Base-by-base conservation (phyloP, 202 grass and related monocot genomes). In the Setaria viridis region DNA sequence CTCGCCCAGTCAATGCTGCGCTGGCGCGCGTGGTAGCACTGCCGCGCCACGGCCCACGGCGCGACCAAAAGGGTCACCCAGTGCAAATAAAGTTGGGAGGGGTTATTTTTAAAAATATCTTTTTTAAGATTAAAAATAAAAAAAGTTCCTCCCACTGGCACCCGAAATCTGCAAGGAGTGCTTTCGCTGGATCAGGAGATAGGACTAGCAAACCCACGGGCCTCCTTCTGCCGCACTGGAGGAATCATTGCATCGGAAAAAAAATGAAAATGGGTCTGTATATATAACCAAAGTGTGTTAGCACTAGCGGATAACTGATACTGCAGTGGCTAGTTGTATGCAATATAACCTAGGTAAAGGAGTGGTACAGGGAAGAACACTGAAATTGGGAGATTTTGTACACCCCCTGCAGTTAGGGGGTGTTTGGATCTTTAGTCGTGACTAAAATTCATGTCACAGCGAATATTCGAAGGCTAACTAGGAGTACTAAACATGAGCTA, bases 211-310 rank as follows among this genome's bases (percentile, higher is more conserved):
- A 76, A 65, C 11, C 46, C 8, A 32, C 8, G 45, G 4, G 4
- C n/a, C 57, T 67, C 60, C 54, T 37, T 72, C 56, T 80, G 34
- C 77, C 35, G 39, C 77, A 74, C 48, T 25, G 48, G 62, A 68
- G 57, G 60, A 81, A 75, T 67, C 49, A 81, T 81, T 56, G 43
- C 70, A 11, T 48, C 49, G 8, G 6, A 13, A 67, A 19, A 53
- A 25, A 6, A 25, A 15, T 46, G 67, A 34, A 34, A 5, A 53
- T 45, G 15, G 67, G 42, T 35, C 8, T 30, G 14, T 74, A 19
- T 45, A 16, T 8, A 13, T 21, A 39, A 50, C 9, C 14, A 30
- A 70, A 48, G 12, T 58, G 35, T 29, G 13, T 32, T 33, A 17
- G 5, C n/a, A 69, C n/a, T 70, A 70, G 20, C 29, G 33, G 50